Evolutionary conservation across 768 basidiomycete genomes (phyloP).

Genomic region (Leucocoprinus leucothites): DNA sequence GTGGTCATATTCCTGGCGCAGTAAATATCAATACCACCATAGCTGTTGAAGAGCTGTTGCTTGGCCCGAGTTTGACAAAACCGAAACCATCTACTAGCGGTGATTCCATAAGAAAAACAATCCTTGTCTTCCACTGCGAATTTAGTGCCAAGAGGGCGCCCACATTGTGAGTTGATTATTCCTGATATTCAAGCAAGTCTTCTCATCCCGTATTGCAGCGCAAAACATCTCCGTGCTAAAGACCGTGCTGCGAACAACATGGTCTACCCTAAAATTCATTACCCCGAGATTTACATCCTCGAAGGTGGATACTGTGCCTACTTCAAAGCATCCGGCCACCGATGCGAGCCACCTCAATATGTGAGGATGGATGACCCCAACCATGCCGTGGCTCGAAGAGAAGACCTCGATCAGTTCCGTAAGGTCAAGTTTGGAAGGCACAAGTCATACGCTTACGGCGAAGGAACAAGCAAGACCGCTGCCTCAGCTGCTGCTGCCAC

Average conservation of each 20-base stretch:
- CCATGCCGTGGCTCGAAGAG: constrained; percentile 74
- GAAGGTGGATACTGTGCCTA: constrained; percentile 95
- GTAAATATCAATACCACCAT: constrained; percentile 85
- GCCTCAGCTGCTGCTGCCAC: constrained; percentile 17
- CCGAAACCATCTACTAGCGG: constrained; percentile 74
- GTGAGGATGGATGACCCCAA: constrained; percentile 94
- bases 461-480: constrained; percentile 44
- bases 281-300: constrained; percentile 94
- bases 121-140: constrained; percentile 97
- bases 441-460: constrained; percentile 92
- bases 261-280: constrained; percentile 88
- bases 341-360: constrained; percentile 82
- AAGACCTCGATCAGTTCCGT: constrained; percentile 91
- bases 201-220: constrained; percentile 42
- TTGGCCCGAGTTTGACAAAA: constrained; percentile 51
- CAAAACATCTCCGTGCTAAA: constrained; percentile 87
- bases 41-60: constrained; percentile 77
- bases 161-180: constrained; percentile 70
- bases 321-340: constrained; percentile 61
- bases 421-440: constrained; percentile 85
- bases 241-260: constrained; percentile 89
- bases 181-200: neutral
- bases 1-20: constrained; percentile 91
- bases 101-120: constrained; percentile 68
- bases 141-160: constrained; percentile 95